Evolutionary conservation across 2,329 filamentous ascomycete species (phyloP), one percentile per base, ranked within the genome.

Genomic region (Diaporthe nobilis): DNA sequence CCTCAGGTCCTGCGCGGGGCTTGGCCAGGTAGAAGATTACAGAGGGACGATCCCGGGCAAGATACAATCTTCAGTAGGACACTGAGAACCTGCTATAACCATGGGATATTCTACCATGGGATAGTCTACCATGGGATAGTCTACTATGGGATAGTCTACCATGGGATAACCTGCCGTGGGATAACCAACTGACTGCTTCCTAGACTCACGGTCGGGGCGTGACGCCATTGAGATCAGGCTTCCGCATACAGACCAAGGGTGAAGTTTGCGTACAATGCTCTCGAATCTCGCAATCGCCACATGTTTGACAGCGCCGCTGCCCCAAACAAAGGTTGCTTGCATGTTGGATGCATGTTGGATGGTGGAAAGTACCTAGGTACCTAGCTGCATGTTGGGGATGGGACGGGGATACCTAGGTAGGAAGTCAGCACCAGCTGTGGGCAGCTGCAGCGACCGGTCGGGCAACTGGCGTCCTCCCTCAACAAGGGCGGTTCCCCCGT

Each of bases 361-460:
- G 17, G 44, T 17, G 44, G 44, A 47, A 47, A 9, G 44, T 17
- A 49, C 17, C 17, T 22, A 31, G 3, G 28, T 31, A 28, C 28
- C 28, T 31, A 39, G 44, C 17, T 49, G 44, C 17, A 22, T 49
- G 57, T 25, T 13, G 34, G 57, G 57, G 55, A 6, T 13, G 47
- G 34, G 31, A 20, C n/a, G 55, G 20, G 8, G 47, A 49, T n/a
- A 49, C 17, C 17, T 10, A 22, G 20, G 47, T 22, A 22, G 55
- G 28, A 57, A 31, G 51, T 60, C 55, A 72, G 37, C 31, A 58
- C 37, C 70, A 60, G 70, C 70, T 72, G 70, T 12, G 20, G 13
- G 13, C 70, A 72, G 70, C 70, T 60, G 70, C 17, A 37, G 31
- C 22, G 12, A 25, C 5, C 28, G 25, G 15, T 5, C 44, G 44